Base-by-base conservation (phyloP, 140 eudicot species). In the Senecio squalidus region DNA sequence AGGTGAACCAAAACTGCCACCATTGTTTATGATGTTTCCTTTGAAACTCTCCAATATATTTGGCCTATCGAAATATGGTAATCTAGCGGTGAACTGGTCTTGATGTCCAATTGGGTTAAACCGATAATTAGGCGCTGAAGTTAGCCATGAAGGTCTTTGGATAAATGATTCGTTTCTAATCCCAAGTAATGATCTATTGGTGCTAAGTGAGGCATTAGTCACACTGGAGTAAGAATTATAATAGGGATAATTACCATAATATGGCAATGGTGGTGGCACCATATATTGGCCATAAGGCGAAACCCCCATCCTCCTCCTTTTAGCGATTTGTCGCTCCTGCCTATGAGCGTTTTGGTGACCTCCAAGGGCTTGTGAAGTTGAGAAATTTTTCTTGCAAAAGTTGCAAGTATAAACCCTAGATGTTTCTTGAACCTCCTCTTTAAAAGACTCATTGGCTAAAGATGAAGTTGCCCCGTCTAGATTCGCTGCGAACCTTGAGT, bases 291-390 rank as follows among this genome's bases (percentile, higher is more conserved):
- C 70, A 15, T 69, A 81, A 34, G 80, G 75, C 5, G 77, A 57
- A 30, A 62, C 68, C 44, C 45, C 83, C 69, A 78, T 28, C 10
- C 72, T 82, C 9, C 80, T 76, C 56, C 83, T 68, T 47, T 82
- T 82, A 14, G 80, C 80, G 13, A 75, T 36, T 9, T 82, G 85
- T 7, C 89, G 45, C 80, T 82, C 89, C 53, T 78, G 89, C 18
- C 78, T 82, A 54, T 82, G 89, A 13, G 85, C 89, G n/a, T 82
- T 82, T 34, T 82, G 89, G 66, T 82, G 89, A 53, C 89, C 89
- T 17, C 89, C 89, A 14, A 82, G 52, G 7, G 89, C 89, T 55
- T 82, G 89, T 25, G 89, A 78, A 21, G 85, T 82, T 25, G 85
- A 75, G 57, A 82, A 82, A 60, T 74, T 82, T 65, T 82, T 78